Percentiles rank a stretch among this genome's conserved stretches.
phyloP scores from a whole-genome alignment of 2,329 filamentous ascomycete species.

The Colletotrichum sp. region DNA sequence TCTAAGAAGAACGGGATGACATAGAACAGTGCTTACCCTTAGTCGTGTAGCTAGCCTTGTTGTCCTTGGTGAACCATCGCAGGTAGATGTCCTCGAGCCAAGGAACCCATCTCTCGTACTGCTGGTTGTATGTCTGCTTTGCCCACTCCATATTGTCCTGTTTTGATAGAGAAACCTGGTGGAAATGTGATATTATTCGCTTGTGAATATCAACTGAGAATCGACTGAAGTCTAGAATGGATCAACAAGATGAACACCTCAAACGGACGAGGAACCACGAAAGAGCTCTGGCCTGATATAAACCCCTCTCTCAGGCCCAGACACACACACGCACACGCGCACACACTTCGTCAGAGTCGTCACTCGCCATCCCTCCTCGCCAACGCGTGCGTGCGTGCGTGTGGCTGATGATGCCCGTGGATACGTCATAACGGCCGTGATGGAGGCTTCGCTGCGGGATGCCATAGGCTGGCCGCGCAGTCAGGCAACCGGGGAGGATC shows the following conservation, averaged over 20 bases:
- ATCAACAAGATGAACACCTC: constrained; percentile 12
- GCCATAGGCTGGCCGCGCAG: constrained; percentile 11
- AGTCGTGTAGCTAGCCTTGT: constrained; percentile 75
- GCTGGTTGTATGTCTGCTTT: constrained; percentile 69
- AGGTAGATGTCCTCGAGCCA: constrained; percentile 79
- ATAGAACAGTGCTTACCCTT: constrained; percentile 57
- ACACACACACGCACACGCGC: not conserved
- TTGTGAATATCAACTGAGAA: not conserved
- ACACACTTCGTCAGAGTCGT: constrained; percentile 11
- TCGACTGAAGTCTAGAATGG: not conserved
- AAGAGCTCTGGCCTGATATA: constrained; percentile 11
- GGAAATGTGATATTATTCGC: not conserved
- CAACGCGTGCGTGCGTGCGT: constrained; percentile 1
- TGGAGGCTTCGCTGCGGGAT: constrained; percentile 15
- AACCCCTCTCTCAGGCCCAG: not conserved
- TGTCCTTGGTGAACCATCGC: constrained; percentile 76
- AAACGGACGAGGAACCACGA: not conserved
- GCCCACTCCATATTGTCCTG: constrained; percentile 55
- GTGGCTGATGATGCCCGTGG: constrained; percentile 16
- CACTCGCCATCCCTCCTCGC: constrained; percentile 7
- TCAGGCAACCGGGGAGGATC: not conserved
- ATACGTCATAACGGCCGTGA: constrained; percentile 20
- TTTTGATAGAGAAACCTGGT: not conserved
- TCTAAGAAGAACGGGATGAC: not conserved
- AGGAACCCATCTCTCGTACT: constrained; percentile 78